Base-by-base conservation (phyloP, 495 filamentous ascomycete genomes). In the Daldinia grandis region DNA sequence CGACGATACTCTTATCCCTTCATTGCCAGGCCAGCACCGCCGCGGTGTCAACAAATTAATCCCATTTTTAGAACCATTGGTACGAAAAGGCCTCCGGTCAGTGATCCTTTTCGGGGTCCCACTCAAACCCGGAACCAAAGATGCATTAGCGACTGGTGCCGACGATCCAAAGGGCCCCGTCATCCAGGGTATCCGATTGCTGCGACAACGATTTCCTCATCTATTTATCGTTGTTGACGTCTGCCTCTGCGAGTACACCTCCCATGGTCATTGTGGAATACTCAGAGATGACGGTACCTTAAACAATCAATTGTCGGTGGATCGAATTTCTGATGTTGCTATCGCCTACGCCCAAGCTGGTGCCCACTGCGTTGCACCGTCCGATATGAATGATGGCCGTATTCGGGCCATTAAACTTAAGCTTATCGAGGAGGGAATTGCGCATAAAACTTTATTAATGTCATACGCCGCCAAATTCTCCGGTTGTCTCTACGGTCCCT, bases 311-410 rank as follows among this genome's bases (percentile, higher is more conserved):
- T 86, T 95, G 53, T 96, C 93, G 33, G 93, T 98, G 31, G 93
- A 98, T 69, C 90, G 95, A 40, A 95, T 99, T 72, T 92, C 91
- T 15, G 93, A 97, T 79, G 95, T 97, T 17, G 94, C 95, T 15
- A 83, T 98, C 63, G 91, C 94, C 25, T 99, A 98, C 78, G 95
- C 96, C 3, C 84, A 88, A 70, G 96, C 95, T 27, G 95, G 95
- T 61, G 95, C 94, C 2, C 95, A 99, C 78, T 98, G 94, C 79
- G 94, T 99, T 35, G 95, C 95, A 0, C 95, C 95, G 0, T 95
- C 92, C 15, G 95, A 99, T 80, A 99, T 99, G 95, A 99, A 99
- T 76, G 95, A 99, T 76, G 95, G 95, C 44, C 91, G 95, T 65
- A 93, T 99, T 64, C 90, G 93, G 51, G 95, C 94, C 62, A 99